A percentile compares a stretch with the other conserved stretches of the same genome.
Evolutionary conservation across 495 filamentous ascomycete genomes (phyloP).

Genomic region (Penicillium dipodomyicola): DNA sequence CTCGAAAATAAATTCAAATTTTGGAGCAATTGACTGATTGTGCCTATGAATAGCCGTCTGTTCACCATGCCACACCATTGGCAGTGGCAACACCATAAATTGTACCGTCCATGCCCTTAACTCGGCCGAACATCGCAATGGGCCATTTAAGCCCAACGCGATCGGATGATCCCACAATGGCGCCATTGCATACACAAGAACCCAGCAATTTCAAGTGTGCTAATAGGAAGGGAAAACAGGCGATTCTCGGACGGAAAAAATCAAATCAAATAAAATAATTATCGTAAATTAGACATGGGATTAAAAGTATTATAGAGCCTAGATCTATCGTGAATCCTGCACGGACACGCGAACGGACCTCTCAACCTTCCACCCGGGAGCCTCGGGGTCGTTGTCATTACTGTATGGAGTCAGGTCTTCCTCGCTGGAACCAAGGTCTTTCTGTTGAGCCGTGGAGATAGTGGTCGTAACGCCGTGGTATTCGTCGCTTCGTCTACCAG

Average conservation of each 20-base stretch:
- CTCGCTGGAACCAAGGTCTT: conserved; percentile 25
- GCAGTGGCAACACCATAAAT: background rate
- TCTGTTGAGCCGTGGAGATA: conserved; percentile 22
- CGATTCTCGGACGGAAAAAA: too few species aligned
- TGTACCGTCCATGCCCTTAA: background rate
- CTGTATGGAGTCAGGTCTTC: conserved; percentile 19
- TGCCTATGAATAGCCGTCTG: background rate
- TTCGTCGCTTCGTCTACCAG: conserved; percentile 22
- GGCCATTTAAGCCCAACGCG: background rate
- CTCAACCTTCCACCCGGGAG: conserved; percentile 26
- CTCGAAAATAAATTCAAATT: background rate
- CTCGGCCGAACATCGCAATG: too few species aligned
- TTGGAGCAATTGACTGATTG: background rate
- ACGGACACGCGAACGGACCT: conserved; percentile 29
- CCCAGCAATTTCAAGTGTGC: background rate
- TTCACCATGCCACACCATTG: background rate
- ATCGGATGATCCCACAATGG: background rate
- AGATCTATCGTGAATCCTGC: conserved; percentile 17
- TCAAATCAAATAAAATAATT: background rate
- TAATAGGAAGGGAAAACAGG: too few species aligned
- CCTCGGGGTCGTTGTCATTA: background rate
- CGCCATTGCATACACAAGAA: background rate
- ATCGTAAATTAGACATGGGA: background rate
- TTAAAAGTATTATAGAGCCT: background rate
- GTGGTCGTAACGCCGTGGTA: conserved; percentile 29